phyloP scores from a whole-genome alignment of 352 stramenopile species.

The Bremia lactucae region DNA sequence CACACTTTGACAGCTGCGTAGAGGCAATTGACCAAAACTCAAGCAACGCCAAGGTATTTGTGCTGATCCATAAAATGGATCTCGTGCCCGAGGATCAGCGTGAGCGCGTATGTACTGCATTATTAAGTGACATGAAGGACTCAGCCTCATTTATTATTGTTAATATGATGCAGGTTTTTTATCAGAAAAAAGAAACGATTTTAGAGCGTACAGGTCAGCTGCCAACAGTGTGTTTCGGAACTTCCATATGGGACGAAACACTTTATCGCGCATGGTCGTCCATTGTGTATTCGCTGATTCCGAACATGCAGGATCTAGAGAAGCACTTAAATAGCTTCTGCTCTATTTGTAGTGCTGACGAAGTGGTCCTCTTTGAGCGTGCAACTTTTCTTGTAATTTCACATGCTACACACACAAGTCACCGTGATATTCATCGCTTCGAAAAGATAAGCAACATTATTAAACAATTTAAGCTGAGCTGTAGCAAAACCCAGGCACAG shows the following conservation, averaged over 20 bases:
- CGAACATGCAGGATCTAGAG: constrained; percentile 95
- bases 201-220: constrained; percentile 82
- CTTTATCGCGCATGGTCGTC: constrained; percentile 98
- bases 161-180: constrained; percentile 86
- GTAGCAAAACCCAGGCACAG: constrained; percentile 95
- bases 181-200: constrained; percentile 92
- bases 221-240: constrained; percentile 89
- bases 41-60: constrained; percentile 97
- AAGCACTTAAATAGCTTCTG: constrained; percentile 96
- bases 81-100: constrained; percentile 86
- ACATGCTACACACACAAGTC: constrained; percentile 84
- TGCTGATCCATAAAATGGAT: constrained; percentile 99
- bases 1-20: constrained; percentile 94
- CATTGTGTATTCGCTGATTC: constrained; percentile 99
- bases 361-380: constrained; percentile 97
- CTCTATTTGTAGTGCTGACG: constrained; percentile 92
- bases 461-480: constrained; percentile 99
- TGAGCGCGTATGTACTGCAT: constrained; percentile 61
- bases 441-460: constrained; percentile 99
- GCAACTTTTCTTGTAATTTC: constrained; percentile 99
- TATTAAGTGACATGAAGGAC: too few relatives aligned
- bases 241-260: constrained; percentile 99
- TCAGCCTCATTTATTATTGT: constrained; percentile 4
- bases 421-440: constrained; percentile 96
- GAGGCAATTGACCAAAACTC: constrained; percentile 98